phyloP scores from a whole-genome alignment of 352 stramenopile genomes.

The Aphanomyces astaci region DNA sequence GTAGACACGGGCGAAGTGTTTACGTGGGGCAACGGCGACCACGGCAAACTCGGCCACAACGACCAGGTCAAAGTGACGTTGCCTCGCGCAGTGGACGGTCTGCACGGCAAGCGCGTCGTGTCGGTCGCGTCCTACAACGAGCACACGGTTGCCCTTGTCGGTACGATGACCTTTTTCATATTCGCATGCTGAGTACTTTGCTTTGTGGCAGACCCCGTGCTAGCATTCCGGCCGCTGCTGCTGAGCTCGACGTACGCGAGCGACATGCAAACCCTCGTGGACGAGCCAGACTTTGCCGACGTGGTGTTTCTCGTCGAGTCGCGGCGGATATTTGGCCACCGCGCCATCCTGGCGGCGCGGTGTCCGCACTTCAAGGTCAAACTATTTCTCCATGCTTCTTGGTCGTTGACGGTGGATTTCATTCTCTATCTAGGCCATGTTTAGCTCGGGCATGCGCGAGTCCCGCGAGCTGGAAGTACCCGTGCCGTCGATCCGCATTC shows the following conservation, averaged over 20 bases:
- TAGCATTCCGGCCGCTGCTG: slow-evolving; percentile 61
- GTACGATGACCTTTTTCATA: slow-evolving; percentile 29
- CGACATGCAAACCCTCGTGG: slow-evolving; percentile 90
- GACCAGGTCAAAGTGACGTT: slow-evolving; percentile 91
- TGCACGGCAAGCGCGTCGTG: slow-evolving; percentile 91
- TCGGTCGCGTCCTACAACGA: slow-evolving; percentile 96
- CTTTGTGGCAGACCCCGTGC: slow-evolving; percentile 50
- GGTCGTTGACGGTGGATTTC: background rate
- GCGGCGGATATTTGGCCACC: slow-evolving; percentile 72
- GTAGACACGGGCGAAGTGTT: slow-evolving; percentile 85
- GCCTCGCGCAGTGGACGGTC: slow-evolving; percentile 88
- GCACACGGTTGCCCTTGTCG: slow-evolving; percentile 90
- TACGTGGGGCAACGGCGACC: slow-evolving; percentile 90
- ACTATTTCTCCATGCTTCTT: background rate
- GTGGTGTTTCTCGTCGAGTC: slow-evolving; percentile 85
- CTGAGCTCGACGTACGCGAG: slow-evolving; percentile 77
- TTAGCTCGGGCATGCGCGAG: slow-evolving; percentile 92
- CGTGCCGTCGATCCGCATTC: slow-evolving; percentile 82
- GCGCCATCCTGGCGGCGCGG: slow-evolving; percentile 87
- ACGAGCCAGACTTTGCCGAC: slow-evolving; percentile 85
- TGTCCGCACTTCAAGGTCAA: slow-evolving; percentile 89
- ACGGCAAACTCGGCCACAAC: slow-evolving; percentile 93
- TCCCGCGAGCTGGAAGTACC: slow-evolving; percentile 79
- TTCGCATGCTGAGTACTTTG: too few species aligned
- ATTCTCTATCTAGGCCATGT: slow-evolving; percentile 86